Percentiles rank a stretch among this genome's conserved stretches.
Conservation (phyloP, 441 rosid species). For the Codiaeum variegatum region DNA sequence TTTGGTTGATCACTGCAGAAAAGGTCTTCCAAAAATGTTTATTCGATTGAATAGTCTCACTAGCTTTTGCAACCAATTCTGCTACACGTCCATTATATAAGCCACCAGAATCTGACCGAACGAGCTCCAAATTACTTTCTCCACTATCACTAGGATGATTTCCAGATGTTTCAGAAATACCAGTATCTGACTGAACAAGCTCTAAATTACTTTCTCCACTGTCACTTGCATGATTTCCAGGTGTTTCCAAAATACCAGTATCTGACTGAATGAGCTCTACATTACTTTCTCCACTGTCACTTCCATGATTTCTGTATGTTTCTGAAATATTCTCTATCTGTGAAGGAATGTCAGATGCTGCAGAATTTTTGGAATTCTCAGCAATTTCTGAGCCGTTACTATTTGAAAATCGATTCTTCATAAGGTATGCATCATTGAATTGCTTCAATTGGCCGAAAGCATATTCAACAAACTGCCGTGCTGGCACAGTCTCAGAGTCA, state of each 20-base stretch:
- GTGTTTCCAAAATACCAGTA: constrained; percentile 26
- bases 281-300: constrained; percentile 21
- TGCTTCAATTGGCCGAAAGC: constrained; percentile 85
- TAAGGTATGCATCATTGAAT: constrained; percentile 48
- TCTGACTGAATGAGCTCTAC: constrained; percentile 22
- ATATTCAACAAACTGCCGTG: constrained; percentile 81
- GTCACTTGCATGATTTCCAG: constrained; percentile 25
- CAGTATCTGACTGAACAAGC: constrained; percentile 23
- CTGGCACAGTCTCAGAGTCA: constrained; percentile 72
- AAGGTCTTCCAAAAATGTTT: constrained; percentile 67
- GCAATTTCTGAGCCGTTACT: constrained; percentile 27
- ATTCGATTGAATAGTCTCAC: constrained; percentile 36
- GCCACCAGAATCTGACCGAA: constrained; percentile 25
- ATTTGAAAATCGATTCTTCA: constrained; percentile 35
- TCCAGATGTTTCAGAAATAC: constrained; percentile 26
- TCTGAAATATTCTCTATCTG: constrained; percentile 27
- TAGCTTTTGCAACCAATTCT: constrained; percentile 31
- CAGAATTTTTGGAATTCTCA: constrained; percentile 27
- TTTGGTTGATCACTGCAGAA: constrained; percentile 55
- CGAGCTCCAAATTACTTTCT: constrained; percentile 24
- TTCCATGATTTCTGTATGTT: constrained; percentile 27
- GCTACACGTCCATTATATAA: constrained; percentile 21
- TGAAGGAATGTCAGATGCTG: constrained; percentile 32
- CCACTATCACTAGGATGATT: constrained; percentile 23
- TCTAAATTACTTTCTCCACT: constrained; percentile 24